These are phyloP conservation scores for Phytophthora melonis DNA, from an alignment of 352 stramenopile genomes.

Conservation along the genomic window DNA sequence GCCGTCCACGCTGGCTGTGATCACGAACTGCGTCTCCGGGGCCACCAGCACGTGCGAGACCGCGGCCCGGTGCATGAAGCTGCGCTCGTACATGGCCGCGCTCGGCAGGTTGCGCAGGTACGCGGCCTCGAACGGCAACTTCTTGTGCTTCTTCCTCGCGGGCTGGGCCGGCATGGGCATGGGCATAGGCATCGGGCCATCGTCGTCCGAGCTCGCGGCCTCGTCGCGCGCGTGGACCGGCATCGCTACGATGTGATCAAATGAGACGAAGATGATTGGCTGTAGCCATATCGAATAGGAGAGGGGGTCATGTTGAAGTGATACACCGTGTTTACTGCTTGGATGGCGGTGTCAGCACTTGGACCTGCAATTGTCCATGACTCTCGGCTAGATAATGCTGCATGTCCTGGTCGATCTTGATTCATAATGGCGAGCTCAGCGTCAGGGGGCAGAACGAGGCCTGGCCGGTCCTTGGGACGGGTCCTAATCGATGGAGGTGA, in stretches of 20 bases:
- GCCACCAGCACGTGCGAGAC: conserved; percentile 94
- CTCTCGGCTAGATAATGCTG: not conserved
- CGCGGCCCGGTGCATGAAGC: conserved; percentile 97
- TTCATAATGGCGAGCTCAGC: not conserved
- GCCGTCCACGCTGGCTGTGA: conserved; percentile 96
- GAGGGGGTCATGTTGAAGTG: not conserved
- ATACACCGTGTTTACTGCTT: not conserved
- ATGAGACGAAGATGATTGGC: not conserved
- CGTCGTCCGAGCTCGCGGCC: conserved; percentile 44
- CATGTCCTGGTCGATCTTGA: not conserved
- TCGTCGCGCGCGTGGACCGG: conserved; percentile 27
- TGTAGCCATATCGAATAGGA: not conserved
- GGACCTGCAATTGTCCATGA: no score
- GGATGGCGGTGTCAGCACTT: no score
- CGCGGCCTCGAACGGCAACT: conserved; percentile 68
- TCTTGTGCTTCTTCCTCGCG: conserved; percentile 53
- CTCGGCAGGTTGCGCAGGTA: conserved; percentile 88
- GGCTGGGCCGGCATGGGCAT: conserved; percentile 55
- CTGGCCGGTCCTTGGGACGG: not conserved
- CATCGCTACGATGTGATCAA: conserved; percentile 10
- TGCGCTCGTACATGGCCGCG: conserved; percentile 95
- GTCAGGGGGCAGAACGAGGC: not conserved
- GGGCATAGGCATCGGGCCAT: conserved; percentile 70
- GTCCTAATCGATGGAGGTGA: no score
- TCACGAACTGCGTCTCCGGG: conserved; percentile 95